Base-by-base conservation (phyloP, 805 yeast genomes). In the Metschnikowia cubensis region DNA sequence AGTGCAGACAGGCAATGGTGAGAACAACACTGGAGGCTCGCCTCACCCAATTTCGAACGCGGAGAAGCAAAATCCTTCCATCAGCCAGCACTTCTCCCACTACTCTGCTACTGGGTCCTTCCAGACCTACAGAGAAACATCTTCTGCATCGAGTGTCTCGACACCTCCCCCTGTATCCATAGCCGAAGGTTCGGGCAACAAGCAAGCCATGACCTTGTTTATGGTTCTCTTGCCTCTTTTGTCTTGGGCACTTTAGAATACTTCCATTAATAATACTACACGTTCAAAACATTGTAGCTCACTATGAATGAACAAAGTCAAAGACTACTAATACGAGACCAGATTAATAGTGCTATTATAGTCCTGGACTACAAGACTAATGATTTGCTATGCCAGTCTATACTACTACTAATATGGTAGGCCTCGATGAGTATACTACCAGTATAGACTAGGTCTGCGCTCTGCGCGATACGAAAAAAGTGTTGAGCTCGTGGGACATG, bases 161-260 rank as follows among this genome's bases (percentile, higher is more conserved):
- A 20, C 45, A 4, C 35, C 45, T 4, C 17, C 31, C 14, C 7
- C 15, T n/a, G 14, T 20, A 10, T 8, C 4, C 14, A 20, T 42
- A 17, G 36, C 45, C 3, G 45, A 42, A 32, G 45, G 45, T 14
- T 20, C 32, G n/a, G 45, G 36, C 11, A 29, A 31, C 17, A 41
- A 18, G 36, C 17, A 17, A 10, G 20, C 25, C 31, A 32, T 33
- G 10, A 18, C 45, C 5, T 7, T 33, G 4, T 22, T 18, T 18
- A 42, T 42, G 45, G 31, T 32, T 32, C 10, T 42, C 21, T 33
- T 42, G 29, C 45, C 45, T 18, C 35, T 42, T 33, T 42, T 42
- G 36, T 18, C 45, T 15, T 32, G 32, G 36, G n/a, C 33, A 4
- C 36, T 42, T 18, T 42, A 32, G n/a, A 18, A 22, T 22, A 22